These are phyloP conservation scores for Ocimum tenuiflorum DNA, from an alignment of 257 asterid species.

Conservation along the genomic window DNA sequence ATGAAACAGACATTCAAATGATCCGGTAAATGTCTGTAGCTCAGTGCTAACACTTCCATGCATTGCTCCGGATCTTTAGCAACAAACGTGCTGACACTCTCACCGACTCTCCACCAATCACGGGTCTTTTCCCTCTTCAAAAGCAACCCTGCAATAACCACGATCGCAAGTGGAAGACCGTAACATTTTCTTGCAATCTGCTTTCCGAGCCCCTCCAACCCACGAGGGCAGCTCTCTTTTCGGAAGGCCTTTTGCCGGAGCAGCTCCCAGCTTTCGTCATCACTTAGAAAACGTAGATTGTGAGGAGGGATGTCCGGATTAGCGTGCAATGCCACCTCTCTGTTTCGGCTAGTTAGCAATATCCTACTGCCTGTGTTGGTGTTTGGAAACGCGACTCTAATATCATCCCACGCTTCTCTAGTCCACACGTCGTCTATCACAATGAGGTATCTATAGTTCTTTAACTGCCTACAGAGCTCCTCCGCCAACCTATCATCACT, in stretches of 20 bases:
- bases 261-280: constrained; percentile 34
- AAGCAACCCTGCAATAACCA: constrained; percentile 31
- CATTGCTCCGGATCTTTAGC: constrained; percentile 26
- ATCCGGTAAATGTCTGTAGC: constrained; percentile 32
- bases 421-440: constrained; percentile 35
- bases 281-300: constrained; percentile 20
- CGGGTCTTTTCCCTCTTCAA: constrained; percentile 16
- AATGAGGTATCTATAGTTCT: constrained; percentile 24
- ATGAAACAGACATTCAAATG: constrained; percentile 33
- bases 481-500: constrained; percentile 21
- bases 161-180: constrained; percentile 34
- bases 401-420: constrained; percentile 30
- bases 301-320: constrained; percentile 14
- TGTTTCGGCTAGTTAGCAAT: constrained; percentile 24
- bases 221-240: constrained; percentile 20
- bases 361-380: constrained; percentile 22
- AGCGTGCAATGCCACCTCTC: constrained; percentile 29
- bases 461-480: constrained; percentile 21
- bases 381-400: constrained; percentile 26
- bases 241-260: constrained; percentile 19
- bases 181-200: constrained; percentile 29
- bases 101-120: constrained; percentile 30
- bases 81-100: constrained; percentile 23
- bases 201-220: constrained; percentile 24
- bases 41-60: constrained; percentile 28